Evolutionary conservation across 2,329 filamentous ascomycete species (phyloP).

Genomic region (Alternaria consortialis): DNA sequence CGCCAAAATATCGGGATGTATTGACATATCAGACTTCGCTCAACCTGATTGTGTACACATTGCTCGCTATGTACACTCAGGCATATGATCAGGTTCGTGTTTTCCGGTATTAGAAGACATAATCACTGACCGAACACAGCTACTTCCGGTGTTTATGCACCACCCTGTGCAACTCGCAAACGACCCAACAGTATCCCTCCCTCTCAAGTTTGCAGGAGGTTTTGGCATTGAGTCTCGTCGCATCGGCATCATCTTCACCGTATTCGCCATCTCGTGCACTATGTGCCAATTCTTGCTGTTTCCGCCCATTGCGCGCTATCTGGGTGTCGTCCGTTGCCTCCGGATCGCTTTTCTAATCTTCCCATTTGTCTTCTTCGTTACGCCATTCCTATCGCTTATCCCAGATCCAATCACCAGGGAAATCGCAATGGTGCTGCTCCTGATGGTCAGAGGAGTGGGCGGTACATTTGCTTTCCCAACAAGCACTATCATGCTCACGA

Average conservation of each 20-base stretch:
- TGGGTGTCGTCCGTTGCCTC: constrained; percentile 78
- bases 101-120: neutral
- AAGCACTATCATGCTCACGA: constrained; percentile 88
- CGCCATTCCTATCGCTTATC: constrained; percentile 79
- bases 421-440: constrained; percentile 68
- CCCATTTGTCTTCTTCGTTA: constrained; percentile 80
- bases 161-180: constrained; percentile 66
- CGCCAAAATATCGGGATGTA: constrained; percentile 66
- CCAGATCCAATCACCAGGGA: constrained; percentile 63
- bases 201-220: constrained; percentile 83
- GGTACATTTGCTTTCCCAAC: constrained; percentile 90
- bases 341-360: constrained; percentile 72
- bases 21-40: constrained; percentile 78
- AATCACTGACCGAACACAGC: constrained; percentile 37
- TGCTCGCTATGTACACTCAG: constrained; percentile 82
- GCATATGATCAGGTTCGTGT: constrained; percentile 75
- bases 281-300: constrained; percentile 88
- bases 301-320: constrained; percentile 74
- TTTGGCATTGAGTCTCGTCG: constrained; percentile 76
- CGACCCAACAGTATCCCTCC: constrained; percentile 68
- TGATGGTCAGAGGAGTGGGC: constrained; percentile 77
- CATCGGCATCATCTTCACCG: constrained; percentile 86
- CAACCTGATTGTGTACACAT: constrained; percentile 79
- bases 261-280: constrained; percentile 82
- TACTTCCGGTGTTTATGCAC: constrained; percentile 88